Percentiles rank a stretch among this genome's conserved stretches.
Evolutionary conservation across 176 grass and related monocot species (phyloP).

Genomic region (Elymus sibiricus): DNA sequence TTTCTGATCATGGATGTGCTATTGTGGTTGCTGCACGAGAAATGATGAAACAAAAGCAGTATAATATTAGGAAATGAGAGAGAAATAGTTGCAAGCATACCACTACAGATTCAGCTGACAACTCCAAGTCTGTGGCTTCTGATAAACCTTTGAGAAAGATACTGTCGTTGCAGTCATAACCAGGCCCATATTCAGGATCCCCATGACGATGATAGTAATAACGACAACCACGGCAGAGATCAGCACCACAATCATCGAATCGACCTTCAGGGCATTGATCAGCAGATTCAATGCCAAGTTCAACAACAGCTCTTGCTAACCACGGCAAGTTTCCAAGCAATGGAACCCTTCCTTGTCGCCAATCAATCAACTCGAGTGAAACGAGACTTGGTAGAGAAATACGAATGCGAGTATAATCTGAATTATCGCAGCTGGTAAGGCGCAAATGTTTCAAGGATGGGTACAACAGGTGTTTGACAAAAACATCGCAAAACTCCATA

Average conservation of each 20-base stretch:
- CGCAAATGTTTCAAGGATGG: not conserved
- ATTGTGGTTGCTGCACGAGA: not conserved
- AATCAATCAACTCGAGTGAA: not conserved
- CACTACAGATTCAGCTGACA: not conserved
- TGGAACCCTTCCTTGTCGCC: not conserved
- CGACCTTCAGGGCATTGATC: not conserved
- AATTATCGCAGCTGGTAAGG: not conserved
- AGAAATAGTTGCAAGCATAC: not conserved
- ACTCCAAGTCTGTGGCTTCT: not conserved
- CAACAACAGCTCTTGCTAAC: not conserved
- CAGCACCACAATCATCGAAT: not conserved
- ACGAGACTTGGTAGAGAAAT: not conserved
- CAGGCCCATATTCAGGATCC: not conserved
- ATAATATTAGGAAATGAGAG: not conserved
- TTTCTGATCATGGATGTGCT: not conserved
- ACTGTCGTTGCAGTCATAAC: not conserved
- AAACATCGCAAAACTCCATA: not conserved
- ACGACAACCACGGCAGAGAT: not conserved
- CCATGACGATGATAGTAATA: not conserved
- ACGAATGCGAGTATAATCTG: not conserved
- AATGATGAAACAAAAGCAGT: not conserved
- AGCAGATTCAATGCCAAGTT: not conserved
- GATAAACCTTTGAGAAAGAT: not conserved
- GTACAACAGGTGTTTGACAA: not conserved
- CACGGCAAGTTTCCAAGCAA: not conserved